Conservation (phyloP, 257 asterid species). For the Linderniella brevidens region DNA sequence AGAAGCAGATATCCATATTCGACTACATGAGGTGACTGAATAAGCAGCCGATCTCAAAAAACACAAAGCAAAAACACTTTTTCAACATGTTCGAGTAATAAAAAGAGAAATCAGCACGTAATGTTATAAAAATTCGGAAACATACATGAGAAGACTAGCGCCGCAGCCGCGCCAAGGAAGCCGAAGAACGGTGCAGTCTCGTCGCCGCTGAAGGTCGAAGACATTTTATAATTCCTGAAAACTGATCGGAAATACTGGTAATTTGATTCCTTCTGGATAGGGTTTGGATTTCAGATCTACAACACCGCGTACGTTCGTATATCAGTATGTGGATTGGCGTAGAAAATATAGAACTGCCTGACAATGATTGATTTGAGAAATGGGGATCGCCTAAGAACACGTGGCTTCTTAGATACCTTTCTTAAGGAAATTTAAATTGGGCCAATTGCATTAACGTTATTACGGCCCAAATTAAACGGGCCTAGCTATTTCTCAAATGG, state of each 20-base stretch:
- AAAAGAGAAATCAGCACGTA: neutral
- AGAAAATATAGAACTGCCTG: constrained; percentile 7
- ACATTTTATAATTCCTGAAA: constrained; percentile 15
- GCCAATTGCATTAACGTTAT: neutral
- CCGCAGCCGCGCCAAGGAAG: constrained; percentile 57
- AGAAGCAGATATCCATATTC: neutral
- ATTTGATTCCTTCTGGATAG: constrained; percentile 6
- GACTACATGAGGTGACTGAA: neutral
- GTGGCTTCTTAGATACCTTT: constrained; percentile 12
- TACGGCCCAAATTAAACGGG: neutral
- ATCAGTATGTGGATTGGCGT: constrained; percentile 12
- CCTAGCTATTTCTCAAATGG: neutral
- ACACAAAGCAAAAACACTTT: neutral
- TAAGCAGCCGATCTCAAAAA: neutral
- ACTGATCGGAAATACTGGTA: constrained; percentile 5
- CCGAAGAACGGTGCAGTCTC: constrained; percentile 68
- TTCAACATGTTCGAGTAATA: neutral
- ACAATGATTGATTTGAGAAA: constrained; percentile 12
- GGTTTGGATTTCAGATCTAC: constrained; percentile 18
- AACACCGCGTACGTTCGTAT: too few relatives aligned
- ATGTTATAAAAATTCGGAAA: neutral
- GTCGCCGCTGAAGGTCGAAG: constrained; percentile 51
- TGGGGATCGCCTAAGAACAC: constrained; percentile 12
- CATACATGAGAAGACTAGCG: constrained; percentile 53
- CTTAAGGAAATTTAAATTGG: constrained; percentile 1